Base-by-base conservation (phyloP, 2,329 filamentous ascomycete genomes). In the Penicillium sp. region DNA sequence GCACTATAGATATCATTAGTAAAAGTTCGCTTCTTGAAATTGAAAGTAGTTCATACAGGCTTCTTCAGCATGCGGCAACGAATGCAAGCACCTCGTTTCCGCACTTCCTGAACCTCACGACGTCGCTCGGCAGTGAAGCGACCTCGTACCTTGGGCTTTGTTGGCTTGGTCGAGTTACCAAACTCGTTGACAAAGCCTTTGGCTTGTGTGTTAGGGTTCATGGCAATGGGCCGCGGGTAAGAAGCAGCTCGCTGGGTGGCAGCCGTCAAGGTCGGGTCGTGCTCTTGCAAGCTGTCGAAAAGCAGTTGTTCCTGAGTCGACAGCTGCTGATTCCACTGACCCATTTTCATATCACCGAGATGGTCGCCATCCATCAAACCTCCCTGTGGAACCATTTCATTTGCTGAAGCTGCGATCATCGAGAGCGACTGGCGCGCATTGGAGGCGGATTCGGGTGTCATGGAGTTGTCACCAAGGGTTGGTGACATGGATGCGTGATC, bases 41-140 rank as follows among this genome's bases (percentile, higher is more conserved):
- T 56, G 43, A 11, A n/a, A 31, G 27, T 24, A 4, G 19, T 48
- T 41, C 70, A 60, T 73, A 78, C 75, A 37, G 83, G 82, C 64
- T 87, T 87, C 72, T 86, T 87, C 24, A 87, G 73, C 84, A 87
- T 86, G 14, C 84, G 82, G 67, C 84, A 87, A 33, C 84, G 80
- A 59, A 86, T 81, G 64, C 84, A 87, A 8, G 84, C 84, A 13
- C 84, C 84, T 52, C 80, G 77, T 68, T 86, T 86, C 24, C 84
- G 78, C 33, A 86, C 81, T 58, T 83, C 79, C 60, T 84, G 81
- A 2, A 86, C 84, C 65, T 86, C 82, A 60, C 84, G 81, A 33
- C 84, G 79, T 57, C 84, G 75, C 22, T 77, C 76, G 44, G 84
- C 82, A 29, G 80, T 78, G 64, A 87, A 86, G n/a, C 80, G 76